Conservation (phyloP, 768 basidiomycete species). For the Leccinum longicurvipes region DNA sequence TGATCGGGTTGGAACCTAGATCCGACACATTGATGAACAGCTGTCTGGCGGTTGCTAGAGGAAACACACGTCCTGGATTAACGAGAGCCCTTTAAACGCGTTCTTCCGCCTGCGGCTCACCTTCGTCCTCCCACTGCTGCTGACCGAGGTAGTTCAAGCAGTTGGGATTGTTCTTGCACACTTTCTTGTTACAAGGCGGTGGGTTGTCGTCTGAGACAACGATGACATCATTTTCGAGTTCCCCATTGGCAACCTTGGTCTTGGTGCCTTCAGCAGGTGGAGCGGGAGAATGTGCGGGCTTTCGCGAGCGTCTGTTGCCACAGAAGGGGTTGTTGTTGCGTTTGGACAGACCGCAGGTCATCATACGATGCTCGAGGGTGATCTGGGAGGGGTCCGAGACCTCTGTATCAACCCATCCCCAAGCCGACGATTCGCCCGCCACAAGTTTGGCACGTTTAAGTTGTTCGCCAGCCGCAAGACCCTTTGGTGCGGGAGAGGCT, state of each 20-base stretch:
- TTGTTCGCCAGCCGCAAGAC: constrained; percentile 58
- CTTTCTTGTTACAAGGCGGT: constrained; percentile 52
- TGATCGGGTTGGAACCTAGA: constrained; percentile 54
- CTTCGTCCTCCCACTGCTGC: constrained; percentile 74
- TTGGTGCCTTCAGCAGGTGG: constrained; percentile 8
- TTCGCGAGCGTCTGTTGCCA: constrained; percentile 48
- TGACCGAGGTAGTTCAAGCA: constrained; percentile 90
- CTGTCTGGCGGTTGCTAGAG: constrained; percentile 47
- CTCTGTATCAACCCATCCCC: constrained; percentile 80
- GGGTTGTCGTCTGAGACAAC: constrained; percentile 67
- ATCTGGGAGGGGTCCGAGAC: constrained; percentile 57
- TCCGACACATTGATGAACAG: constrained; percentile 51
- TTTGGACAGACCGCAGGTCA: constrained; percentile 64
- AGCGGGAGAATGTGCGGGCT: constrained; percentile 16
- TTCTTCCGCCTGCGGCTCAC: constrained; percentile 34
- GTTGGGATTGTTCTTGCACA: constrained; percentile 74
- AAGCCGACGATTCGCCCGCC: constrained; percentile 47
- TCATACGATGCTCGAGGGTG: constrained; percentile 58
- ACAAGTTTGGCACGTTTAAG: constrained; percentile 56
- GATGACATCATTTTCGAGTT: constrained; percentile 60
- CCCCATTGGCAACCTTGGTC: constrained; percentile 32
- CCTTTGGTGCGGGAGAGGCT: constrained; percentile 43
- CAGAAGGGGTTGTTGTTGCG: constrained; percentile 53
- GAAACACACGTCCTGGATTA: constrained; percentile 13
- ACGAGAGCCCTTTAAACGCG: constrained; percentile 3